Conservation (phyloP, 441 rosid species). For the Croton laevigatus region DNA sequence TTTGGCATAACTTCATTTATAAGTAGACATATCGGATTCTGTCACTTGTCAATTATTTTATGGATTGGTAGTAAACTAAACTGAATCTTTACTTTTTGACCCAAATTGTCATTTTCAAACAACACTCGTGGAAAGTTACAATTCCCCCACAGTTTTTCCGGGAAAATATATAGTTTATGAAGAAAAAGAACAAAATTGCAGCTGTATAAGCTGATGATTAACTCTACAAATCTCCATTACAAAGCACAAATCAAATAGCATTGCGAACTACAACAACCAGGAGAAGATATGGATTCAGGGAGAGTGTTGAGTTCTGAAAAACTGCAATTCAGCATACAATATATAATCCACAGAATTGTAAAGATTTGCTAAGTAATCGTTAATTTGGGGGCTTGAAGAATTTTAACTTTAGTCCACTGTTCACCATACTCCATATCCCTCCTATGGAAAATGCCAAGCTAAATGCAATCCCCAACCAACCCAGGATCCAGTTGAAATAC, state of each 20-base stretch:
- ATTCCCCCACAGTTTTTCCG: background rate
- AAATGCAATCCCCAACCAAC: slow-evolving; percentile 87
- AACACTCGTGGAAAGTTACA: background rate
- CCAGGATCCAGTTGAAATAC: slow-evolving; percentile 91
- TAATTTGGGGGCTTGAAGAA: slow-evolving; percentile 68
- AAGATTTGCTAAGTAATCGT: background rate
- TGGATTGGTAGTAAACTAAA: too few species aligned
- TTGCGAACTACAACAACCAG: background rate
- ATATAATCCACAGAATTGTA: background rate
- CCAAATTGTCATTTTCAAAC: background rate
- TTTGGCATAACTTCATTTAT: background rate
- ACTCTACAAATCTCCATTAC: background rate
- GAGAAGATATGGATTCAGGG: background rate
- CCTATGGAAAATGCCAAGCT: slow-evolving; percentile 90
- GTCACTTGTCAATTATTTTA: background rate
- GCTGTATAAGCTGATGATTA: background rate
- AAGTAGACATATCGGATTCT: background rate
- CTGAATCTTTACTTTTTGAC: background rate
- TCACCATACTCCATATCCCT: slow-evolving; percentile 86
- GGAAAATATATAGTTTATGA: background rate
- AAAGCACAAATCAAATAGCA: background rate
- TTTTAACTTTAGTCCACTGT: slow-evolving; percentile 74
- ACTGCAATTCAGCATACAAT: slow-evolving; percentile 9
- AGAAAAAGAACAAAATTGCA: background rate
- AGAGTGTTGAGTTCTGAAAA: background rate